phyloP scores from a whole-genome alignment of 345 rosid species.

The Kernera saxatilis region DNA sequence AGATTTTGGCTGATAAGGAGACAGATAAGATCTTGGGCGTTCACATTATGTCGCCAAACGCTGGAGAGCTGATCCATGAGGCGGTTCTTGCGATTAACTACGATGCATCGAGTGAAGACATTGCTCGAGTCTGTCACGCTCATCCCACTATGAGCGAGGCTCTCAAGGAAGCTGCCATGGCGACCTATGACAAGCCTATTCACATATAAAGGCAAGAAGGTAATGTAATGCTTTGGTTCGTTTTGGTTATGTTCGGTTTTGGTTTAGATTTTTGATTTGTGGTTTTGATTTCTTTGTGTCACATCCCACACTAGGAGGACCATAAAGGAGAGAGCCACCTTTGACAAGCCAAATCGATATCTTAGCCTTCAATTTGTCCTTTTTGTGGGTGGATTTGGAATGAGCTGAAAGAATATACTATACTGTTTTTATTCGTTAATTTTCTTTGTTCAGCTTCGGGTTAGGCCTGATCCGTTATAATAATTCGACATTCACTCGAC shows the following conservation, averaged over 20 bases:
- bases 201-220: conserved; percentile 45
- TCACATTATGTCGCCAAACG: conserved; percentile 80
- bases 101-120: conserved; percentile 79
- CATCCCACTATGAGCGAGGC: conserved; percentile 99
- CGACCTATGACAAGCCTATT: conserved; percentile 97
- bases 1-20: conserved; percentile 83
- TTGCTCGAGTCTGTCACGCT: conserved; percentile 96
- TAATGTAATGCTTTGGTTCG: conserved; percentile 5
- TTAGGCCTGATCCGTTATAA: conserved; percentile 23
- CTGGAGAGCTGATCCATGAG: conserved; percentile 89
- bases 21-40: conserved; percentile 84
- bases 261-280: not conserved
- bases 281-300: not conserved
- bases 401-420: not conserved
- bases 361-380: conserved; percentile 14
- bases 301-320: not conserved
- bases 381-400: conserved; percentile 6
- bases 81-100: conserved; percentile 70
- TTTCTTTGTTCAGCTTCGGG: conserved; percentile 22
- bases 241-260: not conserved
- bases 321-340: conserved; percentile 9
- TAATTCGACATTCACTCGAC: conserved; percentile 6
- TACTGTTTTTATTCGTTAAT: conserved; percentile 16
- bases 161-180: conserved; percentile 99
- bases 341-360: conserved; percentile 5